A percentile compares a stretch with the other conserved stretches of the same genome.
Evolutionary conservation across 768 basidiomycete species (phyloP).

Genomic region (Collybia nuda): DNA sequence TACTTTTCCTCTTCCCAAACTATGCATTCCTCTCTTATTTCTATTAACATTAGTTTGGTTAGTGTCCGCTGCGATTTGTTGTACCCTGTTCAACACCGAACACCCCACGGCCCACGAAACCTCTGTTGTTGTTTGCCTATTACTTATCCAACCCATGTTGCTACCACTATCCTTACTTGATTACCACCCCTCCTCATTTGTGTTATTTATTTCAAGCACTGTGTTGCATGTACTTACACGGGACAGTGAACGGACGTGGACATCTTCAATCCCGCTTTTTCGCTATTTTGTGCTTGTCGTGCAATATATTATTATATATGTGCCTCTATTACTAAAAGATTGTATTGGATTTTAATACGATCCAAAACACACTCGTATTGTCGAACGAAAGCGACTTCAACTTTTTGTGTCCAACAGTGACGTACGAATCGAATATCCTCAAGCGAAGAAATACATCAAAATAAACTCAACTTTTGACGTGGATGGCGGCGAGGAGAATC

Average conservation of each 20-base stretch:
- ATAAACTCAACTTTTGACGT: too few relatives aligned
- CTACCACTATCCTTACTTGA: not conserved
- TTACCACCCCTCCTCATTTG: constrained; percentile 6
- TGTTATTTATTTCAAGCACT: constrained; percentile 8
- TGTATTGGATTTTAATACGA: too few relatives aligned
- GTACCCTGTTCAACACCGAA: not conserved
- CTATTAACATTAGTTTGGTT: not conserved
- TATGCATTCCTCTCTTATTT: constrained; percentile 6
- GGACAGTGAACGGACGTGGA: constrained; percentile 61
- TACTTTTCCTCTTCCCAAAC: constrained; percentile 17
- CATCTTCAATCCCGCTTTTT: constrained; percentile 35
- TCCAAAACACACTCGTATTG: too few relatives aligned
- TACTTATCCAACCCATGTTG: constrained; percentile 3
- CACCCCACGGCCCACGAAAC: not conserved
- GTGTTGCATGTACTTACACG: constrained; percentile 31
- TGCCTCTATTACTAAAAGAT: not conserved
- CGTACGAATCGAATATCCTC: too few relatives aligned
- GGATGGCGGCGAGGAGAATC: not conserved
- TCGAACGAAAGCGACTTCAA: too few relatives aligned
- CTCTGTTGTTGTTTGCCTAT: constrained; percentile 2
- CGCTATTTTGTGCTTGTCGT: constrained; percentile 51
- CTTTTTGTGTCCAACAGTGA: too few relatives aligned
- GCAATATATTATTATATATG: constrained; percentile 17
- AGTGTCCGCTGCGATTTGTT: not conserved
- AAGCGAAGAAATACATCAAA: too few relatives aligned